Base-by-base conservation (phyloP, 2,329 filamentous ascomycete genomes). In the Ceratocystis colombiana region DNA sequence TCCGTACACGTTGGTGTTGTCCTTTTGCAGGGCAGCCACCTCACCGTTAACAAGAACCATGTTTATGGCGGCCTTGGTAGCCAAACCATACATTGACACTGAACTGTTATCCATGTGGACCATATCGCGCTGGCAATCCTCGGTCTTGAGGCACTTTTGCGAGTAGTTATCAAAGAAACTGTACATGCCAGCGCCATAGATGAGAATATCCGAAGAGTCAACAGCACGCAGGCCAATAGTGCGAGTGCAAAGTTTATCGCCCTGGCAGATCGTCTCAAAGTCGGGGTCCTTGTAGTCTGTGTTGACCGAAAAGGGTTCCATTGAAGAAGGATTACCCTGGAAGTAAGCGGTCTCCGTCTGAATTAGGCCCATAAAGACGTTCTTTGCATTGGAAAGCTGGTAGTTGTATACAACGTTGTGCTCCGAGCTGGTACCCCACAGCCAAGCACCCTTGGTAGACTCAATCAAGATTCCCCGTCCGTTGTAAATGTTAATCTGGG, bases 271-370 rank as follows among this genome's bases (percentile, higher is more conserved):
- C 1, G 77, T 71, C 20, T 72, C 76, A 73, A 94, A 96, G 71
- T 85, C 81, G 0, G 91, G 88, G 73, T 93, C 89, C 61, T 75
- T 75, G 71, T 80, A 88, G 5, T 76, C 76, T 20, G 80, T 70
- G 71, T 87, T 84, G 69, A 79, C 76, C 0, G 77, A 78, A 75
- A 88, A 90, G 48, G 86, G 88, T 8, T 82, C 79, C 8, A 82
- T 80, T 1, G 89, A 83, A 70, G 88, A 82, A 3, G 91, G 90
- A 77, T 93, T 92, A 73, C 88, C 83, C 77, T 96, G 89, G 81
- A 88, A 90, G 79, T 89, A 91, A 41, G 91, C 88, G 4, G 91
- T 96, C 77, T 96, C 93, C 2, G 89, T 89, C 77, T 96, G 92
- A 71, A 96, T 90, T 63, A 89, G 78, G 10, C 84, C 86, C 82